Evolutionary conservation across 2,329 filamentous ascomycete species (phyloP), one percentile per base, ranked within the genome.

Genomic region (Helicocarpus griseus): DNA sequence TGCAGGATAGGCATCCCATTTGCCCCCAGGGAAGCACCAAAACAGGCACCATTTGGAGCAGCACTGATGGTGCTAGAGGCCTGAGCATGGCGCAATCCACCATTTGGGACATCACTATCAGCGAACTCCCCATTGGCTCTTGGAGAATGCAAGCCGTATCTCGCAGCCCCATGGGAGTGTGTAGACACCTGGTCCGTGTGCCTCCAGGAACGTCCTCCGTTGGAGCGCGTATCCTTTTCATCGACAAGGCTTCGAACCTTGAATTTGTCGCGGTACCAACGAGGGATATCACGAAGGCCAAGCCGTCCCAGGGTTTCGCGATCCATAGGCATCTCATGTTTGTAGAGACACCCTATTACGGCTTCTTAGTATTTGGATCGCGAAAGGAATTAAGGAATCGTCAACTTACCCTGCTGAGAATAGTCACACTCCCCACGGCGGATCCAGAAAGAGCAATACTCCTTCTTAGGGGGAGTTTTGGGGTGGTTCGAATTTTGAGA

Each of bases 311-410:
- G 80, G 1, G 82, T 86, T 0, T 74, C 71, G 48, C 75, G 74
- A 57, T 89, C 82, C 24, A 72, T 68, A 0, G 90, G 90, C 86
- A 95, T 95, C 65, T 93, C 87, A 65, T 95, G 90, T 71, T 89
- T 91, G 74, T 83, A 95, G 57, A 84, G 82, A 72, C 90, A 95
- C 0, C 90, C 69, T 72, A 43, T n/a, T n/a, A 43, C 29, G 8
- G n/a, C 14, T 21, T 45, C 28, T 50, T 39, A 48, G 46, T n/a
- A 29, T 9, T 39, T 13, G 35, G 36, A 17, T 45, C 9, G 21
- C 24, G 21, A 4, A 51, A 39, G 44, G 2, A 36, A 13, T 17
- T 19, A 8, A 9, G 47, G 5, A 17, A 5, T 22, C 43, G 19
- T 17, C 6, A 11, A 53, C 61, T 50, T 58, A 66, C 69, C 89